Evolutionary conservation across 2,329 filamentous ascomycete species (phyloP).

Genomic region (Tolypocladium guangdongense): DNA sequence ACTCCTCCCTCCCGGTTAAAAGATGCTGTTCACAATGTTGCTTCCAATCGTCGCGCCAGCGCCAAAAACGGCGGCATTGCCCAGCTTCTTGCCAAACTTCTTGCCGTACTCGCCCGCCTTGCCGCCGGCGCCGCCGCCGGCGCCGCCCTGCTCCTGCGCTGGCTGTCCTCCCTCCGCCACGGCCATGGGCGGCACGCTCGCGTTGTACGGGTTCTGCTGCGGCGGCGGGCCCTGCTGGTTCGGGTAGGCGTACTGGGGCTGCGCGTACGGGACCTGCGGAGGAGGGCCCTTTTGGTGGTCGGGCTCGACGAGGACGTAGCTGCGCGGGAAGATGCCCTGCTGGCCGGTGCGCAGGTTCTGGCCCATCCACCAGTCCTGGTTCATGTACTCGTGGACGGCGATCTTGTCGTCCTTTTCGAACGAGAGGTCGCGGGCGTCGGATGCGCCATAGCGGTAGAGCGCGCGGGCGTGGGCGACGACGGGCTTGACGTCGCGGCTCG

Average conservation of each 20-base stretch:
- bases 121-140: constrained; percentile 18
- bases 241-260: constrained; percentile 29
- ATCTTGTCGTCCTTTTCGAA: constrained; percentile 74
- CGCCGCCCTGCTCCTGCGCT: constrained; percentile 27
- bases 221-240: constrained; percentile 28
- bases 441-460: constrained; percentile 70
- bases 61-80: constrained; percentile 76
- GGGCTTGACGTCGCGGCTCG: constrained; percentile 34
- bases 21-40: constrained; percentile 85
- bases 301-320: constrained; percentile 69
- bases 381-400: constrained; percentile 83
- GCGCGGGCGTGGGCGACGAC: constrained; percentile 66
- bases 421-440: constrained; percentile 71
- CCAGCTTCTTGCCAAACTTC: constrained; percentile 90
- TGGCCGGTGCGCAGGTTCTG: constrained; percentile 69
- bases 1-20: constrained; percentile 36
- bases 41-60: constrained; percentile 84
- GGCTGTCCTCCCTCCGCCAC: constrained; percentile 46
- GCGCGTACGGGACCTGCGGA: constrained; percentile 14
- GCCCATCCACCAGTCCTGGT: constrained; percentile 94
- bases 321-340: constrained; percentile 92
- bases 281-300: constrained; percentile 32
- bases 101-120: constrained; percentile 72
- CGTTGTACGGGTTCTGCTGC: constrained; percentile 53
- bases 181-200: constrained; percentile 63